Evolutionary conservation across 1,284 basidiomycete species (phyloP), one percentile per base, ranked within the genome.

Genomic region (Trichosporon ovoides): DNA sequence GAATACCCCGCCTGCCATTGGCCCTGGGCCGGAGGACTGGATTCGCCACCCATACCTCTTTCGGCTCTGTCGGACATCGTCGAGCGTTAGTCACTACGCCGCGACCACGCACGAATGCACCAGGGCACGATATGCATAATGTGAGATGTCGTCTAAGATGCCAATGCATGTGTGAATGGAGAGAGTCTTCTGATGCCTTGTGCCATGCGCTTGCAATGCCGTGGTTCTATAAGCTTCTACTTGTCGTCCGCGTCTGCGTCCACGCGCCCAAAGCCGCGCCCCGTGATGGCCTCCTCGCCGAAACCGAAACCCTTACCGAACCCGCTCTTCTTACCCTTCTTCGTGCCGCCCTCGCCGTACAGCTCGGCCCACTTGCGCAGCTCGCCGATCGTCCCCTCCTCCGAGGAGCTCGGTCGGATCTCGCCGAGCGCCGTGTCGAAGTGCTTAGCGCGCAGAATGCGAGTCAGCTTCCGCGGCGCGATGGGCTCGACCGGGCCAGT

Each of bases 291-390:
- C 55, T 57, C 55, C 19, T 71, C 68, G 6, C 73, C 72, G 60
- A 80, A 79, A 3, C 79, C 79, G 61, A 80, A 80, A 31, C 73
- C 71, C 56, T 71, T 74, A 11, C 79, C 78, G 56, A 79, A 80
- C 7, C 77, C 76, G 49, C 66, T 70, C 66, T 74, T 75, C 62
- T 72, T 73, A 34, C 74, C 75, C 48, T 67, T 63, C 55, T 67
- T 61, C 31, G 62, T 76, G 7, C 74, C 77, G 9, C 76, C 74
- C 55, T 93, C 90, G 31, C 91, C 91, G 73, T 91, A 94, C 72
- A 92, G 87, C 46, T 91, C 87, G 61, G 93, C 91, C 91, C 91
- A 95, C 76, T 73, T 67, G 50, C 89, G 83, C 61, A 94, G 78
- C 63, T 90, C 90, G 2, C 87, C 80, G 38, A 94, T 82, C 51